Evolutionary conservation across 1,284 basidiomycete genomes (phyloP), one percentile per base, ranked within the genome.

Genomic region (Trametes hirsuta): DNA sequence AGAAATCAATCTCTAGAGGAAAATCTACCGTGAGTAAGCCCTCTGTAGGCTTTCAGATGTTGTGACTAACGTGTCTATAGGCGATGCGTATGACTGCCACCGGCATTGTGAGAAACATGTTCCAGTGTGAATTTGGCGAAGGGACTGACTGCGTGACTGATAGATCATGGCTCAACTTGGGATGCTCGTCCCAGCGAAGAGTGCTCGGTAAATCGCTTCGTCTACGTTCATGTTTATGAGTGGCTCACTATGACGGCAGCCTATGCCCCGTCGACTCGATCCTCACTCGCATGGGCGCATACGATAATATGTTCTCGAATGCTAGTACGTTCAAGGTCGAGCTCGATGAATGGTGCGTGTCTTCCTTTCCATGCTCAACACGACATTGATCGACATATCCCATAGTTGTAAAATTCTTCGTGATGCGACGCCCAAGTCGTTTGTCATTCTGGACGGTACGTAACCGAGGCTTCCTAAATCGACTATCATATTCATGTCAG

Each of bases 271-370:
- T 98, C 2, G 97, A 99, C 73, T 83, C 91, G 24, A 98, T 99
- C 68, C 85, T 97, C 61, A 98, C 97, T 6, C 88, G 97, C 30
- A 99, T 99, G 97, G 97, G 97, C 18, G 97, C 97, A 2, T 96
- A 97, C 72, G 95, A 98, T 71, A 95, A 95, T 70, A 97, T 98
- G 91, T 97, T 97, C 73, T 91, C 94, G 2, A 92, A 93, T 66
- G 86, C 95, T 0, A 95, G 94, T 75, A 97, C 95, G 0, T 98
- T 97, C 84, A 95, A 97, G 74, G 95, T 98, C 18, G 96, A 98
- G 72, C 80, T 98, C 54, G 95, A 97, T 72, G 96, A 98, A 84
- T 94, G 91, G 92, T 93, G 64, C 53, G 76, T 61, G 24, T 40
- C 34, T 47, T 14, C 30, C 47, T 34, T 39, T 36, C 30, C n/a